Evolutionary conservation across 345 rosid species (phyloP), one percentile per base, ranked within the genome.

Genomic region (Gossypioides kirkii): DNA sequence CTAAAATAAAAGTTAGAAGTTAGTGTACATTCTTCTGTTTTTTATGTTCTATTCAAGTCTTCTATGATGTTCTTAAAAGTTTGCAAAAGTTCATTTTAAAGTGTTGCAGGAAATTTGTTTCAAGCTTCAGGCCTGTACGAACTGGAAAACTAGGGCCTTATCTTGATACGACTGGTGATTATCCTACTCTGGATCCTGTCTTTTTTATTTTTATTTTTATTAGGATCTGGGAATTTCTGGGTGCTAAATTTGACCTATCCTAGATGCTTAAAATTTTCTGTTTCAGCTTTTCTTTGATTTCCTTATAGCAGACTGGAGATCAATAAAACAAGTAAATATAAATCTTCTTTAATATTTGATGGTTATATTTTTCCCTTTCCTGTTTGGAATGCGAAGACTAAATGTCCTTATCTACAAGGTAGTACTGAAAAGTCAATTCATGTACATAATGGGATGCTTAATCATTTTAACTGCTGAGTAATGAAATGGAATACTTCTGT

Each of bases 101-200:
- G 26, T 59, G 42, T 72, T 67, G 58, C 79, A 90, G 96, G 93
- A 87, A 82, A 84, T 90, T 82, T 70, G 56, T 90, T 72, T 90
- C 96, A 71, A 88, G 91, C 86, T 83, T 87, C 76, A 83, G 86
- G 80, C 79, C 86, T 70, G 79, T 62, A 55, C 82, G 87, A 78
- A 78, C 67, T n/a, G 93, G 91, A 25, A 81, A 78, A 77, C 45
- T 87, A 72, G 96, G 89, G 9, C 20, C 85, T 42, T 63, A 74
- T 60, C 69, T 87, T 43, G 91, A 86, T 76, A 82, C 75, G 2
- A 71, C 80, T n/a, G 96, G 96, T 90, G 85, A 80, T 74, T n/a
- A 53, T 52, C 17, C 14, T 11, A 58, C 58, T 52, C 65, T 61
- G 42, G 41, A 11, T 28, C 22, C 77, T 20, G 7, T 41, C 60